A percentile compares a stretch with the other conserved stretches of the same genome.
phyloP scores from a whole-genome alignment of 2,329 filamentous ascomycete genomes.

The Eutypa lata region DNA sequence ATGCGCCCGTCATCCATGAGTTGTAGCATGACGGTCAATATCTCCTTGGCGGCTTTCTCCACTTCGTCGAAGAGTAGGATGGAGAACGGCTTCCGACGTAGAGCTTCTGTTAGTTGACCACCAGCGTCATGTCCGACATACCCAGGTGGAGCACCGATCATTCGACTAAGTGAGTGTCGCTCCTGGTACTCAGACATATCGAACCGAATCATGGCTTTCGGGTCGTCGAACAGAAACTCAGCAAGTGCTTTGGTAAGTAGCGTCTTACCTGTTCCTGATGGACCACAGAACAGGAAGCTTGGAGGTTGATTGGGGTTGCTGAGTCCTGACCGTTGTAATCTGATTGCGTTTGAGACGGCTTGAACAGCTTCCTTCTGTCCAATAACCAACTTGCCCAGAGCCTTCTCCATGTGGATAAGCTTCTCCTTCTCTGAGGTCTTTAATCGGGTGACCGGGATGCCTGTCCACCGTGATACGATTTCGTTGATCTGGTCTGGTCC shows the following conservation, averaged over 20 bases:
- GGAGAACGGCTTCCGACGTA: constrained; percentile 93
- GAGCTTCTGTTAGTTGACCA: constrained; percentile 90
- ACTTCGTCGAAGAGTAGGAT: constrained; percentile 98
- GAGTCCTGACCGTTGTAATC: constrained; percentile 89
- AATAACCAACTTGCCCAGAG: constrained; percentile 79
- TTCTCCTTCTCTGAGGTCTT: constrained; percentile 98
- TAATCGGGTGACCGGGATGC: constrained; percentile 90
- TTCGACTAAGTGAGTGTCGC: constrained; percentile 87
- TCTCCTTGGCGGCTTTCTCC: constrained; percentile 97
- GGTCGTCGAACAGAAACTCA: constrained; percentile 96
- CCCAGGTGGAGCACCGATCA: constrained; percentile 96
- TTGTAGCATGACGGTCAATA: constrained; percentile 94
- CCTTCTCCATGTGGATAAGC: constrained; percentile 93
- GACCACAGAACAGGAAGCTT: constrained; percentile 98
- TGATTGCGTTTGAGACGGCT: constrained; percentile 92
- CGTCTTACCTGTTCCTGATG: constrained; percentile 97
- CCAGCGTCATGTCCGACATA: constrained; percentile 97
- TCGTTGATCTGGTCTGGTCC: constrained; percentile 98
- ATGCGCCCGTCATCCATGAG: constrained; percentile 99
- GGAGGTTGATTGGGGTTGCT: constrained; percentile 95
- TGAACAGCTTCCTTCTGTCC: constrained; percentile 92
- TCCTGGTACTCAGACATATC: constrained; percentile 99
- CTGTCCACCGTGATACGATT: constrained; percentile 96
- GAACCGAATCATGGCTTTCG: constrained; percentile 97
- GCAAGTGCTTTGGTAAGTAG: constrained; percentile 94